These are phyloP conservation scores for Emmonsiellopsis sp. DNA, from an alignment of 2,329 filamentous ascomycete genomes.

Conservation along the genomic window DNA sequence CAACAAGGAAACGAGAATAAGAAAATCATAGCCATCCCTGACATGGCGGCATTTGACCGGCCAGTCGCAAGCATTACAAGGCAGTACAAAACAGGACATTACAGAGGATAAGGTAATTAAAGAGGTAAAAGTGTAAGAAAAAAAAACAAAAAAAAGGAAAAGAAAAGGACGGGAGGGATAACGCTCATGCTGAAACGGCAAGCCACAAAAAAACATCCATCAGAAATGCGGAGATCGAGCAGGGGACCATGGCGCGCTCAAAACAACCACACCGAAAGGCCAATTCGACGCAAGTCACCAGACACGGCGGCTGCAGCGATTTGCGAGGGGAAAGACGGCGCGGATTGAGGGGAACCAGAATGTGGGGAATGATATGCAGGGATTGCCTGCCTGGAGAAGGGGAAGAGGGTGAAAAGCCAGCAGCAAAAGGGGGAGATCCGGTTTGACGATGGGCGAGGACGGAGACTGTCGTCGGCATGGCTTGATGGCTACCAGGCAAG, in stretches of 20 bases:
- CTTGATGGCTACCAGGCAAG: background rate
- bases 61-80: conserved; percentile 1
- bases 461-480: background rate
- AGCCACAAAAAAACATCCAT: background rate
- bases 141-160: background rate
- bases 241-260: background rate
- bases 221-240: background rate
- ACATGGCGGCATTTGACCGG: conserved; percentile 1
- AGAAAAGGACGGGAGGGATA: background rate
- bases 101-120: background rate
- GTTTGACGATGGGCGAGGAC: background rate
- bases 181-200: conserved; percentile 2
- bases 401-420: background rate
- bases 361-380: background rate
- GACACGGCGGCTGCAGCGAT: background rate
- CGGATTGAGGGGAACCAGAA: background rate
- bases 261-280: background rate
- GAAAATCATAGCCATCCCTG: conserved; percentile 1
- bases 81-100: conserved; percentile 1
- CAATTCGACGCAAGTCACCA: background rate
- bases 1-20: background rate
- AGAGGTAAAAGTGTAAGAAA: background rate
- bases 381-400: background rate
- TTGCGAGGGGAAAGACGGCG: background rate
- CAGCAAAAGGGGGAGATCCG: no score